phyloP scores from a whole-genome alignment of 2,329 filamentous ascomycete genomes.

The Mariannaea sp. region DNA sequence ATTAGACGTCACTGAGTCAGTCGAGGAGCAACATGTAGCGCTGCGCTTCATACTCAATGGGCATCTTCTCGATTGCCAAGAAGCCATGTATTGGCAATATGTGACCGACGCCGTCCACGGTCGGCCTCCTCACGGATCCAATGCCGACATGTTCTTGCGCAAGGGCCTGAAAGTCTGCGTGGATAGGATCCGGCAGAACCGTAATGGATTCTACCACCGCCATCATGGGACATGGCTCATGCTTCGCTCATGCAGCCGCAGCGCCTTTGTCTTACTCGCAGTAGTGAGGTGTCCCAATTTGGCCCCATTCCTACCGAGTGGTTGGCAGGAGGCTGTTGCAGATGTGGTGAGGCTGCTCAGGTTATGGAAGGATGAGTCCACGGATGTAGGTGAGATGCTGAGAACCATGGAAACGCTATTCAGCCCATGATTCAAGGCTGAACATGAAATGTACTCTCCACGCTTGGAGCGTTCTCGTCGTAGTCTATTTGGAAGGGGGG shows the following conservation, averaged over 20 bases:
- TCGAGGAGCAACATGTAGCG: not conserved
- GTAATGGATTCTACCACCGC: not conserved
- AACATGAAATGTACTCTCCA: too few species aligned
- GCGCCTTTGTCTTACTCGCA: conserved; percentile 2
- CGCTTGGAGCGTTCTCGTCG: too few species aligned
- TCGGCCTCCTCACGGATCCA: not conserved
- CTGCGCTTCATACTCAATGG: conserved; percentile 9
- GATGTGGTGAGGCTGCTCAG: too few species aligned
- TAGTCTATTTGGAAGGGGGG: too few species aligned
- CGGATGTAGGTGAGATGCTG: too few species aligned
- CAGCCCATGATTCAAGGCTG: too few species aligned
- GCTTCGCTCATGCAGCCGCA: conserved; percentile 4
- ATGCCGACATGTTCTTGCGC: not conserved
- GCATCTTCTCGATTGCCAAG: conserved; percentile 8
- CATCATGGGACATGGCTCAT: conserved; percentile 11
- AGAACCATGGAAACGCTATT: too few species aligned
- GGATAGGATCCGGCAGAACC: not conserved
- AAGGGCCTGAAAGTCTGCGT: conserved; percentile 1
- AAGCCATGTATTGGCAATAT: conserved; percentile 13
- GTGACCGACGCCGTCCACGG: not conserved
- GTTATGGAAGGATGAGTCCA: too few species aligned
- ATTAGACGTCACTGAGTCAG: not conserved
- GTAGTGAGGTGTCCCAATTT: conserved; percentile 43
- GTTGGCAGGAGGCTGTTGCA: too few species aligned
- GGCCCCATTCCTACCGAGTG: conserved; percentile 44